These are phyloP conservation scores for Xylaria multiplex DNA, from an alignment of 2,329 filamentous ascomycete species.

Conservation along the genomic window DNA sequence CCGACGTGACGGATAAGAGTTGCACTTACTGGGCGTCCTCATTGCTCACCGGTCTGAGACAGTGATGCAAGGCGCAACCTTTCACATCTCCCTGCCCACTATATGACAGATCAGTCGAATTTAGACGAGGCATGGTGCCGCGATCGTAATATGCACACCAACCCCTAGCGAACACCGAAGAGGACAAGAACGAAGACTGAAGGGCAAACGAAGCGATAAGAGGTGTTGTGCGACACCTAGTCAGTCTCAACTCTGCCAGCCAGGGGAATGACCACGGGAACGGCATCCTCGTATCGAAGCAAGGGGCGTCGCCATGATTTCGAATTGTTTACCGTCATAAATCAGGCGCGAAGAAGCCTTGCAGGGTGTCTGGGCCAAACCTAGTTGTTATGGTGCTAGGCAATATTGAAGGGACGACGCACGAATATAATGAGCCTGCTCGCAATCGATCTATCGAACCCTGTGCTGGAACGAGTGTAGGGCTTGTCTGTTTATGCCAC, in stretches of 20 bases:
- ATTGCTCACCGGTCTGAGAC: conserved; percentile 5
- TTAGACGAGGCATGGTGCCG: background rate
- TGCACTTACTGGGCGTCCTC: conserved; percentile 5
- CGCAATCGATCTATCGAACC: background rate
- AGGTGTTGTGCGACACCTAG: conserved; percentile 9
- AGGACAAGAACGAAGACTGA: background rate
- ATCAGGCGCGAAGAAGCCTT: background rate
- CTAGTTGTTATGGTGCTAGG: background rate
- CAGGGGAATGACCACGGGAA: background rate
- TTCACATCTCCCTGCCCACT: background rate
- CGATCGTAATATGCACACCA: conserved; percentile 1
- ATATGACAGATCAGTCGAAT: conserved; percentile 5
- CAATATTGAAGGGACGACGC: background rate
- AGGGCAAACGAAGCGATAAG: background rate
- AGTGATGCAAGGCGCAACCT: conserved; percentile 15
- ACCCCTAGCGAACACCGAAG: background rate
- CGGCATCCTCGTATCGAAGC: background rate
- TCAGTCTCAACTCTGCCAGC: background rate
- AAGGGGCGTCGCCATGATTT: background rate
- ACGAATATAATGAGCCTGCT: background rate
- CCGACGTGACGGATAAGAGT: background rate
- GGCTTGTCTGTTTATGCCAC: background rate
- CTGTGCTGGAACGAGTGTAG: background rate
- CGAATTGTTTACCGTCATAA: background rate
- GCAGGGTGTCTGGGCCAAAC: background rate